Evolutionary conservation across 2,329 filamentous ascomycete genomes (phyloP).

Genomic region (Cladosporium cucumerinum): DNA sequence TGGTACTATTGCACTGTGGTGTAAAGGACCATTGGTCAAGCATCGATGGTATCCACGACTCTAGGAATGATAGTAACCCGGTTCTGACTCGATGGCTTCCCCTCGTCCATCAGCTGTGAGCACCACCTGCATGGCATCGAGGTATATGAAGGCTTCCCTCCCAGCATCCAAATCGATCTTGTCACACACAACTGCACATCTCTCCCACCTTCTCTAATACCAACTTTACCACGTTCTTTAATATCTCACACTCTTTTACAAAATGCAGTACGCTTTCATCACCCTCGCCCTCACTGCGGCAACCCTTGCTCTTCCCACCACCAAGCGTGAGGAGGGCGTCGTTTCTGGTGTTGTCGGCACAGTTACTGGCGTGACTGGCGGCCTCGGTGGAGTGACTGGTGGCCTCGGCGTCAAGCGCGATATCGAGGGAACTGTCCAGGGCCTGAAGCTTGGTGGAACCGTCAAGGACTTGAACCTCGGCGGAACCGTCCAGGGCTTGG

Average conservation of each 20-base stretch:
- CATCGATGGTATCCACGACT: neutral
- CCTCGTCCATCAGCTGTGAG: neutral
- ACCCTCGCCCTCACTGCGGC: slow-evolving; percentile 15
- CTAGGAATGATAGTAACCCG: neutral
- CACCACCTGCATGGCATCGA: neutral
- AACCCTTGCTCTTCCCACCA: slow-evolving; percentile 14
- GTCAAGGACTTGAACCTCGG: neutral
- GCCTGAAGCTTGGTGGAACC: neutral
- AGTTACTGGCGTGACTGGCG: slow-evolving; percentile 55
- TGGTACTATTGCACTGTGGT: neutral
- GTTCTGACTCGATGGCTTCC: slow-evolving; percentile 4
- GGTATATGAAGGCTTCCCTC: slow-evolving; percentile 9
- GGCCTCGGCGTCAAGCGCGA: neutral
- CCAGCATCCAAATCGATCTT: neutral
- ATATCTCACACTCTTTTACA: slow-evolving; percentile 12
- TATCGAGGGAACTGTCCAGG: neutral
- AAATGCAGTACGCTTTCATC: slow-evolving; percentile 16
- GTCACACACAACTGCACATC: slow-evolving; percentile 8
- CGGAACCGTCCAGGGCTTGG: neutral
- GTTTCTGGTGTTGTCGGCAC: slow-evolving; percentile 91
- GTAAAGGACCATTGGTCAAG: neutral
- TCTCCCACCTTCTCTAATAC: neutral
- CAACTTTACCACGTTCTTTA: slow-evolving; percentile 9
- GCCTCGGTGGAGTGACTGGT: neutral
- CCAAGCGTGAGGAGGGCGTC: slow-evolving; percentile 37